A percentile compares a stretch with the other conserved stretches of the same genome.
phyloP scores from a whole-genome alignment of 176 grass and related monocot species.

The Eremochloa ophiuroides region DNA sequence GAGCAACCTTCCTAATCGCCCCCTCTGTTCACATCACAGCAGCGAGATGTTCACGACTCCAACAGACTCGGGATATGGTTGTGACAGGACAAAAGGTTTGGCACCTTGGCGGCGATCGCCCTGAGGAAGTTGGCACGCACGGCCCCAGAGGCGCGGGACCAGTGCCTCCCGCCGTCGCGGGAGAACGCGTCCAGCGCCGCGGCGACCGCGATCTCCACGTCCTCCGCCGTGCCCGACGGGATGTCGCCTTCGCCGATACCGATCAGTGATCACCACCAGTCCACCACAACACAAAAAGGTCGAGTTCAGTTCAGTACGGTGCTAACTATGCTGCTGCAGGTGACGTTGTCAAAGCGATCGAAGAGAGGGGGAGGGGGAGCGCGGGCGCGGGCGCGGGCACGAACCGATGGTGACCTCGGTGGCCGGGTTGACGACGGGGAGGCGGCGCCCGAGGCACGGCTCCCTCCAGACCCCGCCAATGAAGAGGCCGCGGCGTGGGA shows the following conservation, averaged over 20 bases:
- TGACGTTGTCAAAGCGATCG: not conserved
- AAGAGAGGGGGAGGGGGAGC: not conserved
- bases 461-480: conserved; percentile 85
- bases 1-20: not conserved
- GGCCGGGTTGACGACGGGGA: conserved; percentile 83
- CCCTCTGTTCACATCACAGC: not conserved
- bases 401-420: conserved; percentile 74
- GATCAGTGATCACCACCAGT: not conserved
- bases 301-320: not conserved
- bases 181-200: conserved; percentile 65
- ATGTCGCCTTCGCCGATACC: conserved; percentile 59
- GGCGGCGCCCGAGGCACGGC: conserved; percentile 51
- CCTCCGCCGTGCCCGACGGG: conserved; percentile 82
- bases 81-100: not conserved
- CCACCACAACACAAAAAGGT: not conserved
- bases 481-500: conserved; percentile 76
- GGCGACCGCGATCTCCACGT: conserved; percentile 84
- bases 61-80: not conserved
- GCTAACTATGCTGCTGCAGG: not conserved
- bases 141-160: conserved; percentile 63
- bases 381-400: not conserved
- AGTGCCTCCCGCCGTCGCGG: conserved; percentile 54
- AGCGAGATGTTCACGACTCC: not conserved
- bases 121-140: conserved; percentile 68
- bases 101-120: conserved; percentile 80